Conservation (phyloP, 345 rosid species). For the Ceriops decandra region DNA sequence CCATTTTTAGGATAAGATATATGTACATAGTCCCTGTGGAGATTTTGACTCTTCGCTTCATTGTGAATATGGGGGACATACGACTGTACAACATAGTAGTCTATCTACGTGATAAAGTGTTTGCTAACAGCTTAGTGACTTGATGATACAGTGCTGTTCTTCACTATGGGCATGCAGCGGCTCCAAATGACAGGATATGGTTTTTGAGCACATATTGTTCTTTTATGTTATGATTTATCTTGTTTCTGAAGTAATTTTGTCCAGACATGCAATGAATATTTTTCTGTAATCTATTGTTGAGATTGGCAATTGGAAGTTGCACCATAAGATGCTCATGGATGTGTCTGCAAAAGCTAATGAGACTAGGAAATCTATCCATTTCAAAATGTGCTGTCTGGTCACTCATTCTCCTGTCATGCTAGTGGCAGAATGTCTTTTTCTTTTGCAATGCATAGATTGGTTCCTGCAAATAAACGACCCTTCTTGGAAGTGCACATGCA, state of each 20-base stretch:
- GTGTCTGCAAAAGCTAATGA: not conserved
- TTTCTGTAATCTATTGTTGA: not conserved
- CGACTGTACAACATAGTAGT: slow-evolving; percentile 2
- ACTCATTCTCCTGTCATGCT: not conserved
- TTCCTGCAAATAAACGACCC: not conserved
- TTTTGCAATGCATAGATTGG: not conserved
- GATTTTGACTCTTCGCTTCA: not conserved
- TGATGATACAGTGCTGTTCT: slow-evolving; percentile 69
- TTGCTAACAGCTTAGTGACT: slow-evolving; percentile 18
- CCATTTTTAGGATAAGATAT: not conserved
- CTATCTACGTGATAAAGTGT: not conserved
- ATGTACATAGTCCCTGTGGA: not conserved
- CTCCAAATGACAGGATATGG: slow-evolving; percentile 89
- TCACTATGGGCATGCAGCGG: slow-evolving; percentile 98
- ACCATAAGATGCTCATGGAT: not conserved
- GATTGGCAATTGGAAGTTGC: not conserved
- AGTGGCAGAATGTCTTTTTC: not conserved
- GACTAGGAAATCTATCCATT: not conserved
- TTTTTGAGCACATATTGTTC: slow-evolving; percentile 5
- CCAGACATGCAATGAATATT: not conserved
- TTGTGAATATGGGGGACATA: not conserved
- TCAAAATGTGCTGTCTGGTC: not conserved
- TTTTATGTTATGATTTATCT: not conserved
- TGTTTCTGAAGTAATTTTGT: not conserved
- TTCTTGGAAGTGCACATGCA: too few species aligned